Base-by-base conservation (phyloP, 805 yeast species). In the Kluyveromyces starmeri region DNA sequence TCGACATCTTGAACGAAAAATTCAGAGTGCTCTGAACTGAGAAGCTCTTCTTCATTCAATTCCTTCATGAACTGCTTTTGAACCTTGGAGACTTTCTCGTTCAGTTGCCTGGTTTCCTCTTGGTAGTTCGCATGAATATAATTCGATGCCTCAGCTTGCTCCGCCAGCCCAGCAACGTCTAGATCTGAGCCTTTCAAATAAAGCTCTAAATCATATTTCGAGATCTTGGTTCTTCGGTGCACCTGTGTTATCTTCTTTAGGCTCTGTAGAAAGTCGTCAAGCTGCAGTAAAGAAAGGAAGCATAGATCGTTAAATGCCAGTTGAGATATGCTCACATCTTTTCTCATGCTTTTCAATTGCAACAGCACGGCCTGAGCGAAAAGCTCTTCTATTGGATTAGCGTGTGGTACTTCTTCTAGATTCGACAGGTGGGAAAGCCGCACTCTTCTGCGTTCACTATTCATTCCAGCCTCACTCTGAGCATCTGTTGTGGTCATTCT, bases 141-240 rank as follows among this genome's bases (percentile, higher is more conserved):
- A 17, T 50, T 53, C 3, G 62, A 50, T 22, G 43, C 36, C 16
- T 38, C 43, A 12, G 46, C 35, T 38, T 71, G 73, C 1, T 53
- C 49, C 32, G 61, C 57, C 6, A 79, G 42, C 2, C 61, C 73
- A 1, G 45, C 24, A 10, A 65, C 51, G 4, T 57, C 39, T 13
- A 80, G 46, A 19, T 61, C 52, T 21, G 68, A 70, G 8, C 68
- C 64, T 22, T 58, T 51, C 1, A 73, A 44, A 32, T 75, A 51
- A 33, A 74, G 45, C 15, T 57, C 53, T 8, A 76, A 36, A 51
- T 81, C 88, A 19, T 58, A 59, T 13, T 67, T 58, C 0, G 79
- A 61, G 1, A 80, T 75, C n/a, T 52, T 51, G 13, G 64, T 59
- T 33, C 86, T 65, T 44, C 89, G 62, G 51, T 80, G 88, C 1